phyloP scores from a whole-genome alignment of 805 yeast species.

The Wickerhamiella sergipiensis region DNA sequence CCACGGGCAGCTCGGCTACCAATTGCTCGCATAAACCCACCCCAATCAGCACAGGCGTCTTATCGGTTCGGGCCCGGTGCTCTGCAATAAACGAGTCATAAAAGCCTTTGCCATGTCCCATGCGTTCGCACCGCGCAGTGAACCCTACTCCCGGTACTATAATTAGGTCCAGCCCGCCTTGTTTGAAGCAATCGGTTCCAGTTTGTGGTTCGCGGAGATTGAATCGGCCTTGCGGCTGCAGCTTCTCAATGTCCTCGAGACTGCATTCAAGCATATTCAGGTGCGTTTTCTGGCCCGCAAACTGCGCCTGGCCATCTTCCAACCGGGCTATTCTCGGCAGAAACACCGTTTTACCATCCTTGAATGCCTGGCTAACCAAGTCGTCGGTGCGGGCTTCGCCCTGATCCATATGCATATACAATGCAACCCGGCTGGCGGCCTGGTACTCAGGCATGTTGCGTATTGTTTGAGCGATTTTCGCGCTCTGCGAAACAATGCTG shows the following conservation, averaged over 20 bases:
- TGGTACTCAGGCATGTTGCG: constrained; percentile 28
- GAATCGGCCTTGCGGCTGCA: constrained; percentile 58
- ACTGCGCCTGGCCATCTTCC: constrained; percentile 28
- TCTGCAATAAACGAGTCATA: constrained; percentile 65
- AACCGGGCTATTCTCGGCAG: constrained; percentile 38
- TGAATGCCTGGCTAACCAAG: constrained; percentile 41
- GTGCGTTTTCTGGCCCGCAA: constrained; percentile 25
- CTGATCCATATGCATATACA: constrained; percentile 65
- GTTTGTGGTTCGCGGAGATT: constrained; percentile 52
- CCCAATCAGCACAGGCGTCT: constrained; percentile 33
- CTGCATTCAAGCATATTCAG: constrained; percentile 42
- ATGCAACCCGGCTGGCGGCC: constrained; percentile 38
- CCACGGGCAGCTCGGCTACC: constrained; percentile 39
- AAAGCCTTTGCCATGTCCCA: constrained; percentile 92
- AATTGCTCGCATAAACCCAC: constrained; percentile 55
- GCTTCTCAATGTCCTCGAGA: constrained; percentile 29
- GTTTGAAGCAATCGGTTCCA: constrained; percentile 17
- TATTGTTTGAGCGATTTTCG: constrained; percentile 14
- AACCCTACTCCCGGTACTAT: constrained; percentile 83
- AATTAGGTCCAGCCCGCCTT: constrained; percentile 48
- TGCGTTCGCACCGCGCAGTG: constrained; percentile 35
- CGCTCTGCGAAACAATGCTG: constrained; percentile 9
- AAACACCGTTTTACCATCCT: constrained; percentile 30
- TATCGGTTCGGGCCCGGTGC: constrained; percentile 3
- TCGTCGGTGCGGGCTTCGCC: constrained; percentile 52